Percentiles rank a stretch among this genome's conserved stretches.
These are phyloP conservation scores for Barbarea vulgaris DNA, from an alignment of 345 rosid genomes.

Conservation along the genomic window DNA sequence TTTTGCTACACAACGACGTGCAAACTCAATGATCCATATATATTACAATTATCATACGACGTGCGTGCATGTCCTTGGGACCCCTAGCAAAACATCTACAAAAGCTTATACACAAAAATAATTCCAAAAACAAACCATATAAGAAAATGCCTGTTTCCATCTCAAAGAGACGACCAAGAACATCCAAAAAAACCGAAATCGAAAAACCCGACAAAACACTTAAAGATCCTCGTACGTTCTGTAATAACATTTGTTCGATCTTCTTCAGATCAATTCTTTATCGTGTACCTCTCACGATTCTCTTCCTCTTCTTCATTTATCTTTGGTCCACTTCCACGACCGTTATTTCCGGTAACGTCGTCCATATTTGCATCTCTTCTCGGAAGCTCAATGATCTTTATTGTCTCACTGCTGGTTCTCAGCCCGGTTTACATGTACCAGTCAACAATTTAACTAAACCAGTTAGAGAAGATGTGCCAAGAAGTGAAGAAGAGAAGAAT, in stretches of 20 bases:
- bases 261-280: slow-evolving; percentile 45
- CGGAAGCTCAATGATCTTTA: slow-evolving; percentile 75
- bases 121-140: not conserved
- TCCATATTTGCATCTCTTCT: slow-evolving; percentile 74
- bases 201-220: slow-evolving; percentile 18
- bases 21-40: slow-evolving; percentile 7
- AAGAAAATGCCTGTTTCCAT: slow-evolving; percentile 56
- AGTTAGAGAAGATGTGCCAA: slow-evolving; percentile 19
- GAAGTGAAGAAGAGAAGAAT: slow-evolving; percentile 21
- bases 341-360: slow-evolving; percentile 62
- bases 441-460: slow-evolving; percentile 21
- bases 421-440: slow-evolving; percentile 52
- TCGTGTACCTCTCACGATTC: slow-evolving; percentile 50
- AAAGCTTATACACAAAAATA: slow-evolving; percentile 34
- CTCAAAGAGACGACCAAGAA: slow-evolving; percentile 54
- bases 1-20: slow-evolving; percentile 35
- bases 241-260: slow-evolving; percentile 32
- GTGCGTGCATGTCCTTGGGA: slow-evolving; percentile 36
- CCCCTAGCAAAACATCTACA: slow-evolving; percentile 31
- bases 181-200: slow-evolving; percentile 40
- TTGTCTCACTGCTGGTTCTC: slow-evolving; percentile 85
- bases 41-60: slow-evolving; percentile 27
- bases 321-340: slow-evolving; percentile 81
- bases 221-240: slow-evolving; percentile 22
- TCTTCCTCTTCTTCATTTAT: slow-evolving; percentile 53